Evolutionary conservation across 495 filamentous ascomycete species (phyloP).

Genomic region (Neurospora cerealis): DNA sequence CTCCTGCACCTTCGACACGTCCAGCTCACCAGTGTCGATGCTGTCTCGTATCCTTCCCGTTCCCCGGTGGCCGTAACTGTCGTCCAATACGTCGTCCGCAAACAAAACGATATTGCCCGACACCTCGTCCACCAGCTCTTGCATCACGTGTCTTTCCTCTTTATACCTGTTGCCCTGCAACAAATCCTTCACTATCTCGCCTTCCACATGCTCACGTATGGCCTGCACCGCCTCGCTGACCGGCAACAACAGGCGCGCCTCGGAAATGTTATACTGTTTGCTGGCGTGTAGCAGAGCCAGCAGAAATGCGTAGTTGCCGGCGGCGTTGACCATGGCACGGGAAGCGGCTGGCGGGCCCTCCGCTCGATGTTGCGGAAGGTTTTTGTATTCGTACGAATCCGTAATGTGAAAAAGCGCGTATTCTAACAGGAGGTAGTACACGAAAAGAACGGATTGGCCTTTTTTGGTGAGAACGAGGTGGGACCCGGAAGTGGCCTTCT

Average conservation of each 20-base stretch:
- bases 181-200: background rate
- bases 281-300: background rate
- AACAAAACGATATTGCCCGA: rapidly evolving
- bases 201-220: background rate
- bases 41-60: background rate
- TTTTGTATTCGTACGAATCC: background rate
- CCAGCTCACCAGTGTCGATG: background rate
- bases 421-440: background rate
- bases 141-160: background rate
- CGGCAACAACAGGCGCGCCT: background rate
- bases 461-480: background rate
- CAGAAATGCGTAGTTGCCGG: background rate
- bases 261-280: background rate
- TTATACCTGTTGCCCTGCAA: background rate
- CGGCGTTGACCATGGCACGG: background rate
- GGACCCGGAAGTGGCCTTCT: background rate
- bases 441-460: background rate
- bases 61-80: background rate
- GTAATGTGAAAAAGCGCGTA: rapidly evolving
- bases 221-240: background rate
- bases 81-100: background rate
- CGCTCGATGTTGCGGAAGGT: background rate
- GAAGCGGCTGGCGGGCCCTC: background rate
- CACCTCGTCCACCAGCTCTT: background rate
- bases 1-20: background rate